Evolutionary conservation across 345 rosid genomes (phyloP).

Genomic region (Stellera chamaejasme): DNA sequence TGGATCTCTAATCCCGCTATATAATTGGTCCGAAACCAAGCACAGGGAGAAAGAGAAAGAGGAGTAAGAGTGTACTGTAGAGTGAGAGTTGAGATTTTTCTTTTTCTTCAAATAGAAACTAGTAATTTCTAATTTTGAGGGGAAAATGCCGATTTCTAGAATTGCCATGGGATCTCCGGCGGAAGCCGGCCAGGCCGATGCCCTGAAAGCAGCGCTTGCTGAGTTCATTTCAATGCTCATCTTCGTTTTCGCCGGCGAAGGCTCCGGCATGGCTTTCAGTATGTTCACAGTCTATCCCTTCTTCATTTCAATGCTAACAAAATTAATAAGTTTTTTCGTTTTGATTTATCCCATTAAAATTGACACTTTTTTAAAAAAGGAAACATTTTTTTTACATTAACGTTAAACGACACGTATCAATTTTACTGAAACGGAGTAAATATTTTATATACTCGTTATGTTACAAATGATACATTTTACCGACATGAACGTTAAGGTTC

Average conservation of each 20-base stretch:
- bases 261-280: conserved; percentile 72
- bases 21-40: conserved; percentile 1
- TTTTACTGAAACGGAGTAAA: too few relatives aligned
- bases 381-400: too few relatives aligned
- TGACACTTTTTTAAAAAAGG: too few relatives aligned
- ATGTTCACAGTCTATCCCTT: conserved; percentile 8
- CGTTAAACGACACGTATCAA: too few relatives aligned
- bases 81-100: too few relatives aligned
- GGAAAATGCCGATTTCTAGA: conserved; percentile 37
- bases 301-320: too few relatives aligned
- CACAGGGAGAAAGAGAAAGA: neutral
- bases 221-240: conserved; percentile 66
- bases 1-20: conserved; percentile 14
- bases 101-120: neutral
- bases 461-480: too few relatives aligned
- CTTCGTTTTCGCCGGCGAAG: conserved; percentile 71
- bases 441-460: too few relatives aligned
- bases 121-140: neutral
- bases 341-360: too few relatives aligned
- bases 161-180: conserved; percentile 41
- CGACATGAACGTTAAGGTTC: too few relatives aligned
- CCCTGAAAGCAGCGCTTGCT: conserved; percentile 50
- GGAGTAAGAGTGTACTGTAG: neutral
- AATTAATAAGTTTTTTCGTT: too few relatives aligned
- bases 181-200: conserved; percentile 36